These are phyloP conservation scores for Saksenaea vasiformis DNA, from an alignment of 371 early-diverging fungal genomes.

Conservation along the genomic window DNA sequence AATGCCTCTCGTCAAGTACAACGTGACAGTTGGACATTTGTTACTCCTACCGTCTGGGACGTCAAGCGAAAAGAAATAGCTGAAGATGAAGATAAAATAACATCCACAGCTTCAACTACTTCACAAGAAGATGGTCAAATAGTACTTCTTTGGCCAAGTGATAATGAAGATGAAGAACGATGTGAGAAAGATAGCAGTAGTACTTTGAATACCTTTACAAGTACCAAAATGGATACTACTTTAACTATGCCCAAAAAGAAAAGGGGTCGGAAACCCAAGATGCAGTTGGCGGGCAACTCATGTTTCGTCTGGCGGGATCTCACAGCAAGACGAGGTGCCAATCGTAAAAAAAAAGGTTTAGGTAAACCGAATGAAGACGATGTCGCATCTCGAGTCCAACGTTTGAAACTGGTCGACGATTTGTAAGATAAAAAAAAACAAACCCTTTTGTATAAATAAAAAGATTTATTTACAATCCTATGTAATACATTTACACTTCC, in stretches of 20 bases:
- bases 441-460: not conserved
- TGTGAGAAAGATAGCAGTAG: slow-evolving; percentile 13
- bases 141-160: slow-evolving; percentile 14
- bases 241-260: slow-evolving; percentile 49
- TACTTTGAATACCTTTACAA: slow-evolving; percentile 35
- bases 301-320: slow-evolving; percentile 55
- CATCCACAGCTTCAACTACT: not conserved
- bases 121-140: slow-evolving; percentile 9
- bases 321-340: slow-evolving; percentile 38
- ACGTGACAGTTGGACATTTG: slow-evolving; percentile 31
- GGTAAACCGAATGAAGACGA: slow-evolving; percentile 2
- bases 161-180: slow-evolving; percentile 9
- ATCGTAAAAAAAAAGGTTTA: slow-evolving; percentile 21
- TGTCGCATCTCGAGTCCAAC: not conserved
- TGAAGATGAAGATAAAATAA: not conserved
- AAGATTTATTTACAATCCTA: too few species aligned
- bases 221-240: slow-evolving; percentile 39
- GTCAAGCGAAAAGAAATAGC: slow-evolving; percentile 16
- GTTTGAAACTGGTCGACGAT: slow-evolving; percentile 8
- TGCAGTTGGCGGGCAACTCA: slow-evolving; percentile 46
- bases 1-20: slow-evolving; percentile 32
- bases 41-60: slow-evolving; percentile 39
- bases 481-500: too few species aligned
- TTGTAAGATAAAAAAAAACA: not conserved
- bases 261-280: slow-evolving; percentile 51